Base-by-base conservation (phyloP, 176 grass and related monocot species). In the Eleusine indica region DNA sequence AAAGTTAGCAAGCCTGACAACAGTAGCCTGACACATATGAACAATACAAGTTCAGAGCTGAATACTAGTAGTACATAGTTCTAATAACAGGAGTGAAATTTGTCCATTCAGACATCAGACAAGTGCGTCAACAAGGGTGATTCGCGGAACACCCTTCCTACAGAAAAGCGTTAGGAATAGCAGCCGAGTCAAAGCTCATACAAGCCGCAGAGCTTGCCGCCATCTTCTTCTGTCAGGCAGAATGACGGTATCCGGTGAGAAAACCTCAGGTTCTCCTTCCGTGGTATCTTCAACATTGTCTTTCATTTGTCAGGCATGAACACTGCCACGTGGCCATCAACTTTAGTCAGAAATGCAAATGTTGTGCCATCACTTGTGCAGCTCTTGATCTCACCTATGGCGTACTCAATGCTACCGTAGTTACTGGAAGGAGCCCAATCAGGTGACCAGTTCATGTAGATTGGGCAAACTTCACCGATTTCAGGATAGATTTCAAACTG, bases 151-250 rank as follows among this genome's bases (percentile, higher is more conserved):
- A 58, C 21, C 54, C 19, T 58, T 58, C 4, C 44, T 86, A 82
- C 38, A 97, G 73, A 78, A 92, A 92, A 35, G 48, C n/a, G 15
- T 97, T 71, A 1, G 95, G 95, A 29, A 97, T 71, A 4, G 95
- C 87, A 30, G 89, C 92, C 40, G 91, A 77, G 83, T 98, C 92
- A 48, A n/a, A 98, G 92, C 91, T 98, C 95, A 44, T 82, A 95
- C 69, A 83, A 95, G 70, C 89, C 95, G 22, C 74, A 44, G 62
- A 95, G 90, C 80, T 88, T 90, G 47, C 90, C 91, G 2, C 89
- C 93, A 35, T 60, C 76, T 68, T 95, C 80, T 73, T 80, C 80
- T 37, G 91, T 90, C 83, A 98, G 83, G 68, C 21, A 3, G 74
- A 88, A 80, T 13, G 80, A 87, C 15, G 89, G 95, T 21, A 95